A percentile compares a stretch with the other conserved stretches of the same genome.
Evolutionary conservation across 192 early-diverging fungal species (phyloP).

Genomic region (Chytriomyces hyalinus): DNA sequence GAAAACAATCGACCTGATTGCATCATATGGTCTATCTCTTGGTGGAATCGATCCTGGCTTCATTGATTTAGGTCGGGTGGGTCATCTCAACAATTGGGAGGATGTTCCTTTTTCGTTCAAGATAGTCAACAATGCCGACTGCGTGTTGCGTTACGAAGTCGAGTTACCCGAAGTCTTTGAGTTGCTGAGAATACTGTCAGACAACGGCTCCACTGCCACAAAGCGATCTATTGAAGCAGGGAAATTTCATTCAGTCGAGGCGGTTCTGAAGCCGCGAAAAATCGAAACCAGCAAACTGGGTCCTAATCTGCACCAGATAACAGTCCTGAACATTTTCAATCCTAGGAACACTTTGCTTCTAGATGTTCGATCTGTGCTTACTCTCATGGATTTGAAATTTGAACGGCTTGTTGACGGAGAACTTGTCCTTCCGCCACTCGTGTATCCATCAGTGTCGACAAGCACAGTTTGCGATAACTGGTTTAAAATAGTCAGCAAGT

Average conservation of each 20-base stretch:
- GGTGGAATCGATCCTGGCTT: constrained; percentile 55
- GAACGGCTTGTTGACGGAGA: constrained; percentile 72
- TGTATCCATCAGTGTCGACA: constrained; percentile 64
- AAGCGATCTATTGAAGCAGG: constrained; percentile 41
- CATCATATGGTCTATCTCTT: constrained; percentile 64
- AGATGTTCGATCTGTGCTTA: constrained; percentile 61
- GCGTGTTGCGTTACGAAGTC: constrained; percentile 66
- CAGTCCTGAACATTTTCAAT: constrained; percentile 70
- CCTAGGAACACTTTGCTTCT: constrained; percentile 62
- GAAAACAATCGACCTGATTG: constrained; percentile 65
- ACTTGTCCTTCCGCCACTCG: constrained; percentile 73
- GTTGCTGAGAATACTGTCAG: constrained; percentile 29
- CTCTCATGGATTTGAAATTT: constrained; percentile 74
- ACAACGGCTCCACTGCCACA: not conserved
- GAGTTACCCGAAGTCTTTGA: constrained; percentile 57
- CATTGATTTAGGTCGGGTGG: constrained; percentile 79
- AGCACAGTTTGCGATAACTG: constrained; percentile 74
- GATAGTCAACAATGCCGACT: constrained; percentile 68
- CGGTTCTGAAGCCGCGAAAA: constrained; percentile 65
- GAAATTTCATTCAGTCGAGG: constrained; percentile 55
- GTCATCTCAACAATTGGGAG: constrained; percentile 75
- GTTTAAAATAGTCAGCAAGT: constrained; percentile 79
- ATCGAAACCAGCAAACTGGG: constrained; percentile 61
- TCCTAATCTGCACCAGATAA: constrained; percentile 53
- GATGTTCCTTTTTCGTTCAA: constrained; percentile 64